phyloP scores from a whole-genome alignment of 306 rosid species.

The Lagenaria siceraria region DNA sequence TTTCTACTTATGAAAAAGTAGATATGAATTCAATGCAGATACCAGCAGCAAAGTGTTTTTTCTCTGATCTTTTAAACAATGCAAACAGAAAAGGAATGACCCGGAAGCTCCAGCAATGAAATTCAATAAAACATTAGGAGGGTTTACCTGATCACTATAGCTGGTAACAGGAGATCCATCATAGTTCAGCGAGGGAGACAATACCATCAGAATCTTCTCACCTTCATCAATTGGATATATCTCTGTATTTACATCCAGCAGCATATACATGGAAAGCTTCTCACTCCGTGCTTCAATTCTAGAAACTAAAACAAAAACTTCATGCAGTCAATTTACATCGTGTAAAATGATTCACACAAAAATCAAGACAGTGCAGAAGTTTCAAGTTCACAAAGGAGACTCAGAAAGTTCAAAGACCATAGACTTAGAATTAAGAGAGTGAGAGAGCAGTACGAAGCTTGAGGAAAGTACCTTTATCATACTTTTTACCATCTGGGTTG shows the following conservation, averaged over 20 bases:
- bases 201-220: conserved; percentile 56
- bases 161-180: conserved; percentile 18
- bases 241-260: conserved; percentile 67
- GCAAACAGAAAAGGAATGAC: background rate
- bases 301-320: conserved; percentile 33
- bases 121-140: background rate
- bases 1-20: background rate
- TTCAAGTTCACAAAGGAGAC: background rate
- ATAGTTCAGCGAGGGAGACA: conserved; percentile 60
- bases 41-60: background rate
- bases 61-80: background rate
- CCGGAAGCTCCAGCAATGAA: background rate
- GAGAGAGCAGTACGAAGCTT: background rate
- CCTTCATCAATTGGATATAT: conserved; percentile 54
- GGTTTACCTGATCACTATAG: conserved; percentile 34
- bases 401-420: background rate
- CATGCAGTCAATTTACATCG: background rate
- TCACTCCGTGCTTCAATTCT: conserved; percentile 67
- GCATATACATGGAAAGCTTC: conserved; percentile 51
- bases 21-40: background rate
- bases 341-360: background rate
- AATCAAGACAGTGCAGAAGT: background rate
- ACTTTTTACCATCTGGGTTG: conserved; percentile 83
- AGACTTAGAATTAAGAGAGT: background rate
- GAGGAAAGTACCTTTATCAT: conserved; percentile 47